Evolutionary conservation across 805 yeast genomes (phyloP).

Genomic region (Candida adriatica): DNA sequence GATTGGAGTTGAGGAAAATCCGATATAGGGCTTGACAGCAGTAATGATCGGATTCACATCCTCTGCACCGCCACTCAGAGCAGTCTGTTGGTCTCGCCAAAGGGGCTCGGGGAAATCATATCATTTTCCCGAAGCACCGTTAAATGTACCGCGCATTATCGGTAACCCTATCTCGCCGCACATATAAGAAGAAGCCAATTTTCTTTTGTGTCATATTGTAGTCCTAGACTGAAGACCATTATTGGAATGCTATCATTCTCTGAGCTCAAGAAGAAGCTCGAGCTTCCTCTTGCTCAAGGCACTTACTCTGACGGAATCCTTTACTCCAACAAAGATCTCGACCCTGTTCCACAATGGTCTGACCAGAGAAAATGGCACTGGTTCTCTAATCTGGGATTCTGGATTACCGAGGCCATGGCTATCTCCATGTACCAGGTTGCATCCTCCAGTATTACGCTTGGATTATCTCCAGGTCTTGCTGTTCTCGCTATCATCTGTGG

Average conservation of each 20-base stretch:
- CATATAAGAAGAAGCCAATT: no score
- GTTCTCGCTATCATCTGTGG: conserved; percentile 22
- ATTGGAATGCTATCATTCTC: conserved; percentile 6
- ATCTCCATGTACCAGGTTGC: conserved; percentile 79
- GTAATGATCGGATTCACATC: no score
- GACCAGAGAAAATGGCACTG: conserved; percentile 67
- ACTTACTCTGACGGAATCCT: conserved; percentile 24
- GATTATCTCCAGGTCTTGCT: conserved; percentile 52
- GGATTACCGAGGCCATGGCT: conserved; percentile 78
- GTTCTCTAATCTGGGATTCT: conserved; percentile 37
- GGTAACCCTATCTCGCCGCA: no score
- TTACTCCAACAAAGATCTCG: conserved; percentile 55
- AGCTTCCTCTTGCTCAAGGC: conserved; percentile 16
- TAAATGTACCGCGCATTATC: no score
- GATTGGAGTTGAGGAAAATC: no score
- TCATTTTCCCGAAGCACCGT: no score
- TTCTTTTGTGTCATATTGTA: no score
- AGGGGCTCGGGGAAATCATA: no score
- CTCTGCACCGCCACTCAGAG: no score
- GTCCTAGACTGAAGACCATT: no score
- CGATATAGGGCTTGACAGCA: no score
- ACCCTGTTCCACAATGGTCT: conserved; percentile 52
- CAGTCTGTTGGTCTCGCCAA: no score
- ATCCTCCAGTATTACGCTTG: conserved; percentile 58
- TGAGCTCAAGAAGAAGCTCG: conserved; percentile 6